These are phyloP conservation scores for Pisolithus sp. DNA, from an alignment of 768 basidiomycete genomes.

Conservation along the genomic window DNA sequence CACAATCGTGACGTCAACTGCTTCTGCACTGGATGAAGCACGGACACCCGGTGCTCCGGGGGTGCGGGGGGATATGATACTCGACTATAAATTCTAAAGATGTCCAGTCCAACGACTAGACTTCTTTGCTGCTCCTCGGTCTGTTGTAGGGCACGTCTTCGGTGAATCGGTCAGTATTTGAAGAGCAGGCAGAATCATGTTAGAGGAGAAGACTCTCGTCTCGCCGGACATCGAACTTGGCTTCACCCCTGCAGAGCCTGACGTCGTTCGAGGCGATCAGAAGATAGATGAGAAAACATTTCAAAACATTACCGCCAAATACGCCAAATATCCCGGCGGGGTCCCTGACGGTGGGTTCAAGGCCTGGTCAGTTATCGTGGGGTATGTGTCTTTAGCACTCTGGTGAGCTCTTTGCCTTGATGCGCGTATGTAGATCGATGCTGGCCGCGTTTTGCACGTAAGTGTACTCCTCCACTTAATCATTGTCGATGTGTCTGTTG, in stretches of 20 bases:
- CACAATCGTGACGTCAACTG: too few relatives aligned
- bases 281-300: not conserved
- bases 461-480: constrained; percentile 3
- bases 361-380: constrained; percentile 26
- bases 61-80: too few relatives aligned
- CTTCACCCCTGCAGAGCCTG: too few relatives aligned
- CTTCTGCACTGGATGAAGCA: too few relatives aligned
- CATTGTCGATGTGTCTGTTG: not conserved
- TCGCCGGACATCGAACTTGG: too few relatives aligned
- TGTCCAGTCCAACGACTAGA: too few relatives aligned
- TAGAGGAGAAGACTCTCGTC: too few relatives aligned
- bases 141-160: constrained; percentile 26
- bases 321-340: constrained; percentile 14
- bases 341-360: constrained; percentile 26
- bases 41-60: too few relatives aligned
- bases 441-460: constrained; percentile 37
- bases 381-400: constrained; percentile 8
- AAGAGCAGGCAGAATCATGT: too few relatives aligned
- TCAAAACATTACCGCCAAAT: constrained; percentile 7
- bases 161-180: constrained; percentile 32
- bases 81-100: too few relatives aligned
- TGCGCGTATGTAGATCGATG: constrained; percentile 6
- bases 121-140: constrained; percentile 21
- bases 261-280: not conserved
- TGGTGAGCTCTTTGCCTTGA: not conserved